phyloP scores from a whole-genome alignment of 2,329 filamentous ascomycete species.

The Colletotrichum sp. region DNA sequence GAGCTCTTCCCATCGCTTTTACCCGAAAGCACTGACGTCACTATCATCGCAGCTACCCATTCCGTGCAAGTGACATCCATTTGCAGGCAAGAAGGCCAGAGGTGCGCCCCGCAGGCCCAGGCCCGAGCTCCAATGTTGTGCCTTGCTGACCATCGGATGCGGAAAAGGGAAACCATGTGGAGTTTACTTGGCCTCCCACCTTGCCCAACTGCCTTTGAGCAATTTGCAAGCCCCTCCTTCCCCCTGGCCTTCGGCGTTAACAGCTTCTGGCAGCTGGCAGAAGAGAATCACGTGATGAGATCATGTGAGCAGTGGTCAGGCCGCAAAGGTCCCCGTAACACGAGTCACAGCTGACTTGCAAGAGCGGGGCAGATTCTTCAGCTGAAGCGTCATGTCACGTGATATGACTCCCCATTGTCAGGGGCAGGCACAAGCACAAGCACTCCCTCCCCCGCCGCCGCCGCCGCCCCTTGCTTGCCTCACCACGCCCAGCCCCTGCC shows the following conservation, averaged over 20 bases:
- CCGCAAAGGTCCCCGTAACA: background rate
- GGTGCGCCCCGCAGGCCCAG: background rate
- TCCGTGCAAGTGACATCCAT: background rate
- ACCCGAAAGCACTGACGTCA: conserved; percentile 11
- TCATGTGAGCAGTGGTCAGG: background rate
- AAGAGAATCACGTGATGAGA: rapidly evolving
- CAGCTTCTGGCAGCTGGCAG: background rate
- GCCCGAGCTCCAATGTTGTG: background rate
- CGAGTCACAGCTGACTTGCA: background rate
- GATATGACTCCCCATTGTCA: background rate
- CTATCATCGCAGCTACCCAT: background rate
- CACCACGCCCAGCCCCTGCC: background rate
- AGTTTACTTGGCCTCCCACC: background rate
- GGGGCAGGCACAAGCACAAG: too few relatives aligned
- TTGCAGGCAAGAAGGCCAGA: background rate
- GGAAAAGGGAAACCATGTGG: background rate
- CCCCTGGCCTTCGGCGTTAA: background rate
- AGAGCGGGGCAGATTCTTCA: background rate
- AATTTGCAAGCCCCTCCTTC: background rate
- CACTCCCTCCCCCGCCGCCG: background rate
- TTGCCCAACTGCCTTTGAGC: background rate
- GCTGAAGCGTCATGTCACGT: background rate
- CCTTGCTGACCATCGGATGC: background rate
- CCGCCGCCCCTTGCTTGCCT: background rate
- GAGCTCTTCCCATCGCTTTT: background rate